Evolutionary conservation across 192 early-diverging fungal species (phyloP), one percentile per base, ranked within the genome.

Genomic region (Coemansia sp.): DNA sequence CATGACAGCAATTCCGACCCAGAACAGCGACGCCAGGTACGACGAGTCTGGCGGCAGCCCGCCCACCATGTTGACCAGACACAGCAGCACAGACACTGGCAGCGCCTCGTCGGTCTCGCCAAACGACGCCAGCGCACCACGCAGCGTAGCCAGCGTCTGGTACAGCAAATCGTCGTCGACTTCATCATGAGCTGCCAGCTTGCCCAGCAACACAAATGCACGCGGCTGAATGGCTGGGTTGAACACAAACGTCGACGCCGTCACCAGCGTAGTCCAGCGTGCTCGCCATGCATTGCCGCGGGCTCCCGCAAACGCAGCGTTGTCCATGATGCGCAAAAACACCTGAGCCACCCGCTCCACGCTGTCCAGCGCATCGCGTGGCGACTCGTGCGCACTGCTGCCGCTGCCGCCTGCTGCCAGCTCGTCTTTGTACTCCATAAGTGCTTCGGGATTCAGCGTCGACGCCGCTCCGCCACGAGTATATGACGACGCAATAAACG

Each of bases 141-240:
- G 89, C 38, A 98, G 74, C 0, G 95, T 91, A 1, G 93, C 94
- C 19, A 97, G 74, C 21, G 93, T 94, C 77, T 95, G 93, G 69
- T 95, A 98, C n/a, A 97, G 68, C 51, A 96, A 57, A 66, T 95
- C 94, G 59, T 96, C 93, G 61, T 97, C 94, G 0, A 94, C 90
- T 63, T 93, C 93, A 68, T 95, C 91, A 23, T 89, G 83, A 3
- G 92, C 93, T 3, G 81, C 62, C 48, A 98, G 82, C 43, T 89
- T 91, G 19, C 96, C 96, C 26, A 98, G 82, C 16, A 90, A 84
- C 23, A 95, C 90, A 78, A 97, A 98, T 1, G 96, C 92, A 35
- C 95, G 87, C 3, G 96, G 94, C 73, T 98, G 96, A 26, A 97
- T 88, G 0, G 94, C 92, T 5, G 91, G 92, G 69, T 96, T 95